These are phyloP conservation scores for Botryotinia narcissicola DNA, from an alignment of 2,329 filamentous ascomycete species.

Conservation along the genomic window DNA sequence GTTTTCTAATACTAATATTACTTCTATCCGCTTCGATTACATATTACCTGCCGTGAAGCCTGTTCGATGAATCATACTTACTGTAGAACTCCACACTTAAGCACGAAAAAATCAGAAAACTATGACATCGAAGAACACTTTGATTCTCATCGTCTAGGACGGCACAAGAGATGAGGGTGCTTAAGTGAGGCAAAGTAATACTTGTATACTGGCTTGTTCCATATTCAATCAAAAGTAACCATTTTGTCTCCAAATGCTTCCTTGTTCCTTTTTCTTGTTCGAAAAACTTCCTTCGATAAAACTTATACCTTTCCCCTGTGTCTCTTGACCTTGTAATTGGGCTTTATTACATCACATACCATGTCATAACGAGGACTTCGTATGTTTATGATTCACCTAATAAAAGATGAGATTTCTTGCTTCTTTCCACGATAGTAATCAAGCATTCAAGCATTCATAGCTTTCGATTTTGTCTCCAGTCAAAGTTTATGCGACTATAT, in stretches of 20 bases:
- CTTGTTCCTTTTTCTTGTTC: neutral
- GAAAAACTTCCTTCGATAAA: neutral
- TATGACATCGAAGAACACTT: neutral
- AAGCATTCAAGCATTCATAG: neutral
- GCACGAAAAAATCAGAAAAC: neutral
- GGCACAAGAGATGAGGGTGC: rapidly evolving
- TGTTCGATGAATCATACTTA: neutral
- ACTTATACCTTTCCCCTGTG: neutral
- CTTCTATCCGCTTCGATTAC: neutral
- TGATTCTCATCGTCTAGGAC: neutral
- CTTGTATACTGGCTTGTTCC: neutral
- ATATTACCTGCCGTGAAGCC: neutral
- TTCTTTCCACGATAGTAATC: neutral
- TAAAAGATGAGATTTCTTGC: neutral
- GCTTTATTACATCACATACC: neutral
- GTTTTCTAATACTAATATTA: too few relatives aligned
- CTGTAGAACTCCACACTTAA: neutral
- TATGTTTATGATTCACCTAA: neutral
- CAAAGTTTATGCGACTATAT: neutral
- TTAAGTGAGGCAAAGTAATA: neutral
- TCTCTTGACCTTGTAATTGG: neutral
- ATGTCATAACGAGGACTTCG: neutral
- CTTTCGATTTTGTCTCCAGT: neutral
- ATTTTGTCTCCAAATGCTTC: rapidly evolving
- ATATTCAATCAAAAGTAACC: neutral